phyloP scores from a whole-genome alignment of 805 yeast species.

The Blastobotrys mokoenaii region DNA sequence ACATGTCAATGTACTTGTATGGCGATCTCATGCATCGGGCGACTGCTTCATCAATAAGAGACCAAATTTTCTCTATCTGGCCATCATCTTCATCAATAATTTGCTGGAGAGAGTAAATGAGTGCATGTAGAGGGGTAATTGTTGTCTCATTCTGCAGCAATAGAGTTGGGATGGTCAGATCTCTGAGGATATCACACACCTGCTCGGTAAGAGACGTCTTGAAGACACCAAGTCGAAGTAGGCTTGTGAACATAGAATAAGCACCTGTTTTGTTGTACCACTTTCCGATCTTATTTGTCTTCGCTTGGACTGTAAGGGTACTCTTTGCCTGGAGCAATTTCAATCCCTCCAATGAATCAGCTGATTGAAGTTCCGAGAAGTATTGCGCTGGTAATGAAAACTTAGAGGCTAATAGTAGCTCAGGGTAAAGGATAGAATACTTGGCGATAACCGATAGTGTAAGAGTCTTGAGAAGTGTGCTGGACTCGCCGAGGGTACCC shows the following conservation, averaged over 20 bases:
- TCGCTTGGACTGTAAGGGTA: slow-evolving; percentile 53
- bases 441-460: not conserved
- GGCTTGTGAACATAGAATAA: slow-evolving; percentile 58
- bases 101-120: slow-evolving; percentile 40
- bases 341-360: slow-evolving; percentile 12
- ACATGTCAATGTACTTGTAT: slow-evolving; percentile 69
- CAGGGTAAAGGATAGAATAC: not conserved
- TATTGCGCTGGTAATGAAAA: slow-evolving; percentile 8
- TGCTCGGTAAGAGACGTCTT: slow-evolving; percentile 32
- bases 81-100: slow-evolving; percentile 1
- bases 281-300: slow-evolving; percentile 44
- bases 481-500: not conserved
- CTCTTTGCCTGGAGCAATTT: slow-evolving; percentile 26
- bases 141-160: slow-evolving; percentile 44
- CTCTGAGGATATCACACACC: slow-evolving; percentile 41
- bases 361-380: slow-evolving; percentile 5
- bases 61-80: slow-evolving; percentile 39
- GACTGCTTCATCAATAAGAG: slow-evolving; percentile 65
- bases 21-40: slow-evolving; percentile 67
- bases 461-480: not conserved
- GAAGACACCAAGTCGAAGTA: slow-evolving; percentile 44
- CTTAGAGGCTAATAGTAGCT: slow-evolving; percentile 1
- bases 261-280: slow-evolving; percentile 64
- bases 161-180: slow-evolving; percentile 43
- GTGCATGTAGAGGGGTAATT: slow-evolving; percentile 46